Evolutionary conservation across 192 early-diverging fungal species (phyloP), one percentile per base, ranked within the genome.

Genomic region (Entomortierella chlamydospora): DNA sequence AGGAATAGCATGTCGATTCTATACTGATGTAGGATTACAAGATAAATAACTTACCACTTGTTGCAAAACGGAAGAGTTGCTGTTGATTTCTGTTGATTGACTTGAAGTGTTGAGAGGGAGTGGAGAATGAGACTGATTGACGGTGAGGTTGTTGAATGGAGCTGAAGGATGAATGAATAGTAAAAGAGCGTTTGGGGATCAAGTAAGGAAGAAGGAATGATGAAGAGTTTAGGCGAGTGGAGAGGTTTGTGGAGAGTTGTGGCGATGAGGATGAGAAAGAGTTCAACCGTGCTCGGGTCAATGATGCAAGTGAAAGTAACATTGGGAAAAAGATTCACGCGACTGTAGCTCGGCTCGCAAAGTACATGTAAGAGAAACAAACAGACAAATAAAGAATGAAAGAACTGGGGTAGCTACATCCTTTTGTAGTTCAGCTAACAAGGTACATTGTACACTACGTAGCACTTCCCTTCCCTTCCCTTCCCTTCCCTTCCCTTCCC

Each of bases 231-330:
- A 33, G n/a, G 28, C 3, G 31, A n/a, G 25, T 20, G 18, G 55
- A 51, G 45, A 51, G 29, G 28, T 25, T 41, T 37, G 25, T 20
- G 18, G 55, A 51, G 45, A 51, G 29, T 18, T 25, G 53, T 37
- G 23, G n/a, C n/a, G 56, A 15, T 8, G 31, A 34, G 13, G 12
- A 45, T 17, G 47, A 59, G 17, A n/a, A 43, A 59, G 13, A 33
- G 15, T 2, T 28, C 57, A 70, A 50, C 61, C 58, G 57, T n/a
- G 43, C 58, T 54, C 68, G 68, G 45, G 68, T 34, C 31, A 58
- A n/a, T 50, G 37, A 26, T n/a, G 43, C 25, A n/a, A 57, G 20
- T 30, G 64, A 37, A 34, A 47, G 45, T 11, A 47, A 51, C 52
- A 58, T 61, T 60, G 20, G 53, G 50, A 58, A 69, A 29, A 1